Percentiles rank a stretch among this genome's conserved stretches.
Evolutionary conservation across 495 filamentous ascomycete genomes (phyloP).

Genomic region (Emericellopsis terricola): DNA sequence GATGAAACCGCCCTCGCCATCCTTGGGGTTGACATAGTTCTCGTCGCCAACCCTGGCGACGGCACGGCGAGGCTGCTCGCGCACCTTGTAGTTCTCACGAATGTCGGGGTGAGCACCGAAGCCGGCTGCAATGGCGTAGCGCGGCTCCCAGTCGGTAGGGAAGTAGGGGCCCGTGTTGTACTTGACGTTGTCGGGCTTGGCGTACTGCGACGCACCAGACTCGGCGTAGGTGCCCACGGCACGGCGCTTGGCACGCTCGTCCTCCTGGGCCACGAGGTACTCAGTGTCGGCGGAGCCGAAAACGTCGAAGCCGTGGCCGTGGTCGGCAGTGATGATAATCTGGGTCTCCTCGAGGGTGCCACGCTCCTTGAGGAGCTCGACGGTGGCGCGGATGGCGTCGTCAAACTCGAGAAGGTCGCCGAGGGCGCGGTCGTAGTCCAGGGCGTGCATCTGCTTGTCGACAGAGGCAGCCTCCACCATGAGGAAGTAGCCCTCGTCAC

Average conservation of each 20-base stretch:
- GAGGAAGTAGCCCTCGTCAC: constrained; percentile 53
- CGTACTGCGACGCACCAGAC: constrained; percentile 53
- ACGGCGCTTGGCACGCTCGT: constrained; percentile 43
- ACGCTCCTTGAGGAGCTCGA: constrained; percentile 37
- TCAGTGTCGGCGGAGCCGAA: constrained; percentile 30
- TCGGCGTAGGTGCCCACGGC: constrained; percentile 50
- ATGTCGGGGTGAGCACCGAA: constrained; percentile 45
- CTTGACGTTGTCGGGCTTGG: constrained; percentile 16
- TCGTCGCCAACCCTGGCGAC: constrained; percentile 28
- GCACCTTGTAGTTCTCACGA: constrained; percentile 47
- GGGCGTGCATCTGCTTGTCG: constrained; percentile 62
- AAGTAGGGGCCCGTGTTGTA: constrained; percentile 51
- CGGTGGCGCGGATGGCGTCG: constrained; percentile 50
- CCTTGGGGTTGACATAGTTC: constrained; percentile 39
- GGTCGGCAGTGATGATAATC: constrained; percentile 55
- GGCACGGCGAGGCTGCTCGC: constrained; percentile 36
- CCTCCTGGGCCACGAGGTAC: constrained; percentile 39
- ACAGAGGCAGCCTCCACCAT: constrained; percentile 63
- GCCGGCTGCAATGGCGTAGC: constrained; percentile 52
- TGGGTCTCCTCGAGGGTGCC: constrained; percentile 45
- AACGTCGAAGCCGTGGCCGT: constrained; percentile 59
- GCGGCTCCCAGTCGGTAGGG: constrained; percentile 57
- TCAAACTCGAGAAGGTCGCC: constrained; percentile 63
- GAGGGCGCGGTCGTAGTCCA: constrained; percentile 60
- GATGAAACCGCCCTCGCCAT: constrained; percentile 39